Conservation (phyloP, 2,329 filamentous ascomycete genomes). For the Aspergillus piperis region DNA sequence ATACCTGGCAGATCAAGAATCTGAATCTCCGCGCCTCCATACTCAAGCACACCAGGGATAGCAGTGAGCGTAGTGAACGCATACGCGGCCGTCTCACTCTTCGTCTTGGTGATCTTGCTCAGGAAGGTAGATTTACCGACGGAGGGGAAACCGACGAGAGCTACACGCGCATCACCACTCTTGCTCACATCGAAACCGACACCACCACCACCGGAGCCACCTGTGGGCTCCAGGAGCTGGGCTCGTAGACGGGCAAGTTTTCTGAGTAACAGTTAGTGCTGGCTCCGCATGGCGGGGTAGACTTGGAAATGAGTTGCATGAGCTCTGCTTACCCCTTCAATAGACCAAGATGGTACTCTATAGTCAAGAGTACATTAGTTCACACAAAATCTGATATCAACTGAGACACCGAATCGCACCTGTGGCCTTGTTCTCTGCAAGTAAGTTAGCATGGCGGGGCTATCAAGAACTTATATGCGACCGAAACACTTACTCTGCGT, state of each 20-base stretch:
- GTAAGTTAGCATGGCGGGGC: slow-evolving; percentile 36
- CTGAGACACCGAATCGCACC: slow-evolving; percentile 59
- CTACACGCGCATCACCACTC: slow-evolving; percentile 93
- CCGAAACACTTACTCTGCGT: slow-evolving; percentile 77
- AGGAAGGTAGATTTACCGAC: slow-evolving; percentile 98
- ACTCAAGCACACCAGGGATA: slow-evolving; percentile 95
- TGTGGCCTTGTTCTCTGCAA: slow-evolving; percentile 94
- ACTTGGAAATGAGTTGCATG: background rate
- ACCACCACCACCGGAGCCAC: slow-evolving; percentile 77
- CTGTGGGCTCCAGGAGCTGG: slow-evolving; percentile 86
- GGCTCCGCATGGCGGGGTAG: background rate
- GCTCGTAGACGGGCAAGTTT: slow-evolving; percentile 94
- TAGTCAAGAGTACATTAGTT: slow-evolving; percentile 13
- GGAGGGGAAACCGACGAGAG: slow-evolving; percentile 96
- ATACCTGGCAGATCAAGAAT: slow-evolving; percentile 97
- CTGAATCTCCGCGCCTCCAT: slow-evolving; percentile 96
- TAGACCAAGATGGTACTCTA: slow-evolving; percentile 97
- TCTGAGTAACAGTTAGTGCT: slow-evolving; percentile 50
- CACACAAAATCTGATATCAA: background rate
- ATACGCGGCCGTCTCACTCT: slow-evolving; percentile 93
- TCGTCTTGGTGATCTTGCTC: slow-evolving; percentile 98
- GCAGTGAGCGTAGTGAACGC: slow-evolving; percentile 97
- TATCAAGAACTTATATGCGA: slow-evolving; percentile 14
- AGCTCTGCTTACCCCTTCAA: slow-evolving; percentile 74
- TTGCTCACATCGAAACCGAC: slow-evolving; percentile 90